Evolutionary conservation across 1,139 yeast genomes (phyloP), one percentile per base, ranked within the genome.

Genomic region (Debaryomycetaceae sp.): DNA sequence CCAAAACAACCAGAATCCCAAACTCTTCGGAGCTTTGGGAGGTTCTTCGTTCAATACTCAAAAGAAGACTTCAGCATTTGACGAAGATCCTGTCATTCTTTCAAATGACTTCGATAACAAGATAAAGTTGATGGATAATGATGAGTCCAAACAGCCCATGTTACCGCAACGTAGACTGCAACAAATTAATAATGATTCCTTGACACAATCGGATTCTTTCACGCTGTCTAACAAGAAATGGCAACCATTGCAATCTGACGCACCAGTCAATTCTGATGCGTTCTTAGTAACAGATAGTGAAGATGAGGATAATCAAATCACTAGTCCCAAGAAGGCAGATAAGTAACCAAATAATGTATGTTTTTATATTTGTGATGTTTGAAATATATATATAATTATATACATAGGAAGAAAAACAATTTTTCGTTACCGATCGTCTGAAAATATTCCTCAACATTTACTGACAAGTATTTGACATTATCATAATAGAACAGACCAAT

Each of bases 201-300:
- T 34, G 40, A 20, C 23, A n/a, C 42, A 40, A 35, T 36, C 47
- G 8, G 49, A 45, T 24, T 50, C 45, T 33, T 45, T 39, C 22
- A 38, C 45, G 45, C 43, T 42, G 46, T 44, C 48, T 52, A 58
- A 53, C 6, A 61, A 69, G 56, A 79, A 80, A 55, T 83, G 87
- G 87, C 83, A 81, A 58, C 84, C 86, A 2, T 68, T 83, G 49
- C 68, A 72, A 46, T 62, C 76, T n/a, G 78, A 74, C 23, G 78
- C 72, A 39, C 84, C 87, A 2, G 82, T 75, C 34, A 80, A 76
- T 49, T 78, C 82, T 43, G 91, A 84, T 56, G 87, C 90, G 1
- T 87, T 87, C 59, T 75, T 84, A 57, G 86, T 87, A 38, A 87
- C 87, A 43, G 93, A 86, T 55, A 81, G 86, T 58, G 95, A 87